Conservation (phyloP, 106 monocot genomes). For the Dendrobium nobile region DNA sequence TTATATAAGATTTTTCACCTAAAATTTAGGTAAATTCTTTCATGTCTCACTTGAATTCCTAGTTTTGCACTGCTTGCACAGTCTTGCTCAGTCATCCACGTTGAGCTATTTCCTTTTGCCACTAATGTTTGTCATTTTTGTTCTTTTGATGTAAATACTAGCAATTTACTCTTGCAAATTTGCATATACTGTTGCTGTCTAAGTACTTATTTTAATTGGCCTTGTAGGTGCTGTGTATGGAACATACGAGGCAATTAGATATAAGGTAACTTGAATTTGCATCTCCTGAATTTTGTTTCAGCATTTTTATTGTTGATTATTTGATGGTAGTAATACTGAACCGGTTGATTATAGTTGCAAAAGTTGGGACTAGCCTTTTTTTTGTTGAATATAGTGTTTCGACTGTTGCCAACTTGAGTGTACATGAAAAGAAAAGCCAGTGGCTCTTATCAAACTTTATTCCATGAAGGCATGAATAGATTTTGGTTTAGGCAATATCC, state of each 20-base stretch:
- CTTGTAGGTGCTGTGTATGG: constrained; percentile 90
- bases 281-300: not conserved
- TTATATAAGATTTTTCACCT: too few species aligned
- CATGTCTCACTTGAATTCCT: too few species aligned
- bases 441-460: not conserved
- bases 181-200: not conserved
- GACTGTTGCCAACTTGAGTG: not conserved
- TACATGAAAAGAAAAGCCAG: not conserved
- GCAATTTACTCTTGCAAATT: not conserved
- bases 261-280: constrained; percentile 42
- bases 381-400: not conserved
- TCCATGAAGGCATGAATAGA: not conserved
- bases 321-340: not conserved
- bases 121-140: not conserved
- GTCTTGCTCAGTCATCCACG: not conserved
- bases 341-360: not conserved
- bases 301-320: not conserved
- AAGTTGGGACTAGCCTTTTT: not conserved
- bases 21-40: too few species aligned
- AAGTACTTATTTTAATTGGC: not conserved
- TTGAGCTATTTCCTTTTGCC: not conserved
- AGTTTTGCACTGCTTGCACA: not conserved
- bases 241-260: constrained; percentile 83
- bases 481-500: not conserved
- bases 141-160: not conserved